Conservation (phyloP, 768 basidiomycete species). For the Psilocybe tampanensis region DNA sequence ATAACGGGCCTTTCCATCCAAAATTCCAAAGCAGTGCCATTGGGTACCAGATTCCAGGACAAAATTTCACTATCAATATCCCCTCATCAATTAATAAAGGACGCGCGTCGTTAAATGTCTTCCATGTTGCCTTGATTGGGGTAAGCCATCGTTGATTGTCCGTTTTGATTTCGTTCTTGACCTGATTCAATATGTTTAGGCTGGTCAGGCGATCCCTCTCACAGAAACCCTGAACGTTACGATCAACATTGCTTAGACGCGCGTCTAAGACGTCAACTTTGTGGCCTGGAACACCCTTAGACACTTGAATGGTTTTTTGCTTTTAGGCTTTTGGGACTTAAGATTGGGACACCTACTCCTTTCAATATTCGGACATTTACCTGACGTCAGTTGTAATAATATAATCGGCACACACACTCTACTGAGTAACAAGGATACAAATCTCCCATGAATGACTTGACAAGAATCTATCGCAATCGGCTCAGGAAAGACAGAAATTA, state of each 20-base stretch:
- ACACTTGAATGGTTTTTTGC: background rate
- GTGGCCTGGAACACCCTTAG: background rate
- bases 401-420: no score
- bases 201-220: conserved; percentile 2
- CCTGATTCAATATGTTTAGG: background rate
- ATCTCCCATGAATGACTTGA: no score
- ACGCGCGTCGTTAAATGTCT: conserved; percentile 14
- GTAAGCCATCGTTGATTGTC: conserved; percentile 10
- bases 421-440: no score
- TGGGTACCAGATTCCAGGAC: conserved; percentile 20
- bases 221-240: conserved; percentile 8
- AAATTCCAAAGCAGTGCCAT: conserved; percentile 12
- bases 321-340: no score
- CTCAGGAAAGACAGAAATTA: no score
- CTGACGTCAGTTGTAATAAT: no score
- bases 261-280: background rate
- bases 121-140: conserved; percentile 18
- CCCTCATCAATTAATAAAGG: conserved; percentile 12
- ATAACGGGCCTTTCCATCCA: conserved; percentile 34
- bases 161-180: background rate
- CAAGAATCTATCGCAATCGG: no score
- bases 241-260: background rate
- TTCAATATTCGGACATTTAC: no score
- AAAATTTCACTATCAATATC: conserved; percentile 33
- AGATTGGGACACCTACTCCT: no score